Conservation (phyloP, 331 rosid species). For the Dryas integrifolia region DNA sequence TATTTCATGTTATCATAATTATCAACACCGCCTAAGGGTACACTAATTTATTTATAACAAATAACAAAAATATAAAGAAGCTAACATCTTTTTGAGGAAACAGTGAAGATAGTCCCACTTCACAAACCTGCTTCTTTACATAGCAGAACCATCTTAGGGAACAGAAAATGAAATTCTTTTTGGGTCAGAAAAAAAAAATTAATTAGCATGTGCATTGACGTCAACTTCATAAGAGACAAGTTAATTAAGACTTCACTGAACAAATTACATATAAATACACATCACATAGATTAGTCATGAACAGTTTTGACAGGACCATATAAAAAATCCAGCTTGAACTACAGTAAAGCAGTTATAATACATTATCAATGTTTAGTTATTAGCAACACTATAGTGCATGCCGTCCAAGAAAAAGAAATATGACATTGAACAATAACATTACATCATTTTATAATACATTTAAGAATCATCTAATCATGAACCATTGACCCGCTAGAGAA, state of each 20-base stretch:
- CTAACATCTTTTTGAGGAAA: background rate
- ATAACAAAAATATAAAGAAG: background rate
- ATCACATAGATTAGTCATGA: background rate
- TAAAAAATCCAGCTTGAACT: background rate
- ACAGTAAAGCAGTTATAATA: background rate
- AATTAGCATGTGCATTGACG: background rate
- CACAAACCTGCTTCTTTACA: background rate
- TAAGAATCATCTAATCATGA: background rate
- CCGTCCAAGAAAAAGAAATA: background rate
- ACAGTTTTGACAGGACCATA: background rate
- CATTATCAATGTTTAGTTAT: background rate
- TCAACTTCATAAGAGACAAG: background rate
- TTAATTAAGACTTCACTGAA: too few species aligned
- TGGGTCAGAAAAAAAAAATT: background rate
- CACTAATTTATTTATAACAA: background rate
- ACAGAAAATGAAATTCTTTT: background rate
- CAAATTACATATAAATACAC: background rate
- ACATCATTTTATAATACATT: background rate
- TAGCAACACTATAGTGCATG: background rate
- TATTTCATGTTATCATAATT: background rate
- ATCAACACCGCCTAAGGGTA: background rate
- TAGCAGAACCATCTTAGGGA: background rate
- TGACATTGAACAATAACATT: background rate
- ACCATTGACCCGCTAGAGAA: background rate
- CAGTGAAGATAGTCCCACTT: background rate